phyloP scores from a whole-genome alignment of 2,329 filamentous ascomycete species.

The Fusarium paranaense region DNA sequence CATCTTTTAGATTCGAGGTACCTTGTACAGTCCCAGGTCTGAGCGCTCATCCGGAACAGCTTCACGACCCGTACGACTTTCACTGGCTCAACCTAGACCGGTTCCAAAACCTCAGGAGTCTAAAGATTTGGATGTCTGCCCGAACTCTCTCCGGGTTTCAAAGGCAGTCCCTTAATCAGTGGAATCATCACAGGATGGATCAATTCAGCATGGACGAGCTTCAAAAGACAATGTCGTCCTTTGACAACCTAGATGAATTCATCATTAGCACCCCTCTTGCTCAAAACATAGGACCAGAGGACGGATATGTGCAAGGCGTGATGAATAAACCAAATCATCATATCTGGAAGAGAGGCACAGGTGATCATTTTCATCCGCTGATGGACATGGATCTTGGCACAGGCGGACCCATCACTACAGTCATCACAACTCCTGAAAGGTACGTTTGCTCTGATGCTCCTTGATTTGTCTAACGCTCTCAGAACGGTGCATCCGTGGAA shows the following conservation, averaged over 20 bases:
- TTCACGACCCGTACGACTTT: neutral
- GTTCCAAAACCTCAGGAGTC: neutral
- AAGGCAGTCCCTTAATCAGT: accelerated
- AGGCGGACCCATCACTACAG: neutral
- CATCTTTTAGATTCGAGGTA: neutral
- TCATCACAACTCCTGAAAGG: neutral
- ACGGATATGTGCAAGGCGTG: neutral
- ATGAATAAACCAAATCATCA: neutral
- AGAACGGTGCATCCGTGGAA: neutral
- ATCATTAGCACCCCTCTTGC: neutral
- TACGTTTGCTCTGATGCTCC: neutral
- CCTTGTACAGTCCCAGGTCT: neutral
- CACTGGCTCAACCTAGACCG: neutral
- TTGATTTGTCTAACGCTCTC: neutral
- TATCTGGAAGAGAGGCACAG: slow-evolving; percentile 3
- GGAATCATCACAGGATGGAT: neutral
- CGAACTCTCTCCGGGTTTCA: neutral
- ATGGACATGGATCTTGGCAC: neutral
- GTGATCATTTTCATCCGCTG: neutral
- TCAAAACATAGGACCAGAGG: neutral
- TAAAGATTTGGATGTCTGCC: slow-evolving; percentile 8
- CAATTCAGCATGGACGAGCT: neutral
- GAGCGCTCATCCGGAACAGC: neutral
- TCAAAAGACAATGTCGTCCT: neutral
- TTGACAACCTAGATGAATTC: neutral